phyloP scores from a whole-genome alignment of 2,329 filamentous ascomycete species.

The Myriosclerotinia duriaeana region DNA sequence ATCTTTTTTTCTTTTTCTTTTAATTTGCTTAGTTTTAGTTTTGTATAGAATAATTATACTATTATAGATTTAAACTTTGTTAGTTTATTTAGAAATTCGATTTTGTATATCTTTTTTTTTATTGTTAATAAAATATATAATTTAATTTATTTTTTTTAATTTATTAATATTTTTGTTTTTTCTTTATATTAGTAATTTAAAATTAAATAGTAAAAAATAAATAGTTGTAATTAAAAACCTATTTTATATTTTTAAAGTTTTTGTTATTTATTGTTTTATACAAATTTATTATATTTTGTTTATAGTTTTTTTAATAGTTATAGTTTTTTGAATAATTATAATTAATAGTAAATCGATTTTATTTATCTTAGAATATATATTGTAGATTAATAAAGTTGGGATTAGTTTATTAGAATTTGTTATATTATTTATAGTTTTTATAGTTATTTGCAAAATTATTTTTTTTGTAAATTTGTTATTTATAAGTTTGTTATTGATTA shows the following conservation, averaged over 20 bases:
- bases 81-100: no score
- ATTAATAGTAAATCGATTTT: neutral
- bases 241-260: neutral
- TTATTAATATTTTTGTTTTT: neutral
- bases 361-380: neutral
- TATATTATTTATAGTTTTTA: neutral
- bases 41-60: no score
- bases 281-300: neutral
- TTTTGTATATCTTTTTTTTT: neutral
- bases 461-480: no score
- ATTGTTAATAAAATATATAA: neutral
- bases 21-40: no score
- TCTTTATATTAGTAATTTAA: neutral
- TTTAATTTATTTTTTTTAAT: neutral
- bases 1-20: no score
- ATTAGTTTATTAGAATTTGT: neutral
- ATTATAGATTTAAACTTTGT: no score
- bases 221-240: neutral
- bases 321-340: neutral
- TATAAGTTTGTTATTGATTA: no score
- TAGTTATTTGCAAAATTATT: neutral
- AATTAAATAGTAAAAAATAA: neutral
- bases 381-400: neutral
- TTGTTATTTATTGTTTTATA: neutral
- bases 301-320: neutral